Percentiles rank a stretch among this genome's conserved stretches.
These are phyloP conservation scores for Mimosa bimucronata DNA, from an alignment of 306 rosid genomes.

Conservation along the genomic window DNA sequence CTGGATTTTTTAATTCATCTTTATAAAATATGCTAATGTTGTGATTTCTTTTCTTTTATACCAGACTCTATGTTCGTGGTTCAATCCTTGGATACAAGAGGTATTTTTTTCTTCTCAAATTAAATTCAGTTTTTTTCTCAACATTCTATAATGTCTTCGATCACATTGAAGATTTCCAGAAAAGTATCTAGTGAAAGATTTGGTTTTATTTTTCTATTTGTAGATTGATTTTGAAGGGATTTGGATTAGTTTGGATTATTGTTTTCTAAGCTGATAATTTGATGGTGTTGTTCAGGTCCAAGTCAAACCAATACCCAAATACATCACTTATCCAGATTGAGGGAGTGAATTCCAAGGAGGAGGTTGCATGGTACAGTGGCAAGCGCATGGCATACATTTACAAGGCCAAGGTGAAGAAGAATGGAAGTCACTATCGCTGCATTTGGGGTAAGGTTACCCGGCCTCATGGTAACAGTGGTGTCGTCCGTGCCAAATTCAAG, in stretches of 20 bases:
- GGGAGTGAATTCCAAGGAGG: conserved; percentile 93
- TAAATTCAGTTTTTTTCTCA: not conserved
- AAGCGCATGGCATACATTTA: conserved; percentile 94
- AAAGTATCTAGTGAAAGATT: not conserved
- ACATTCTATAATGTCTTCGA: not conserved
- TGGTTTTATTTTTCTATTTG: not conserved
- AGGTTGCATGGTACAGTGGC: conserved; percentile 79
- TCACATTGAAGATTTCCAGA: conserved; percentile 10
- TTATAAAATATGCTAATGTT: not conserved
- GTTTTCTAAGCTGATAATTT: not conserved
- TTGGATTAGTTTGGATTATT: not conserved
- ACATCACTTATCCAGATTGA: conserved; percentile 87
- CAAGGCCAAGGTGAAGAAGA: conserved; percentile 87
- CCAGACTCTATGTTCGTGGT: conserved; percentile 86
- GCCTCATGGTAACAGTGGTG: conserved; percentile 94
- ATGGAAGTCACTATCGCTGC: conserved; percentile 88
- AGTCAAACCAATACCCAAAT: conserved; percentile 91
- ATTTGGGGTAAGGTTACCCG: conserved; percentile 95
- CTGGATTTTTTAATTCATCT: not conserved
- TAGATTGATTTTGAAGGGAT: not conserved
- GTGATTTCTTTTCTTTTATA: not conserved
- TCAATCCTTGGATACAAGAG: conserved; percentile 93
- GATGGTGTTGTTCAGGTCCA: conserved; percentile 61
- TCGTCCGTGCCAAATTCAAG: conserved; percentile 92
- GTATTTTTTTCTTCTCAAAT: conserved; percentile 31